Evolutionary conservation across 345 rosid genomes (phyloP).

Genomic region (Linum lewisii): DNA sequence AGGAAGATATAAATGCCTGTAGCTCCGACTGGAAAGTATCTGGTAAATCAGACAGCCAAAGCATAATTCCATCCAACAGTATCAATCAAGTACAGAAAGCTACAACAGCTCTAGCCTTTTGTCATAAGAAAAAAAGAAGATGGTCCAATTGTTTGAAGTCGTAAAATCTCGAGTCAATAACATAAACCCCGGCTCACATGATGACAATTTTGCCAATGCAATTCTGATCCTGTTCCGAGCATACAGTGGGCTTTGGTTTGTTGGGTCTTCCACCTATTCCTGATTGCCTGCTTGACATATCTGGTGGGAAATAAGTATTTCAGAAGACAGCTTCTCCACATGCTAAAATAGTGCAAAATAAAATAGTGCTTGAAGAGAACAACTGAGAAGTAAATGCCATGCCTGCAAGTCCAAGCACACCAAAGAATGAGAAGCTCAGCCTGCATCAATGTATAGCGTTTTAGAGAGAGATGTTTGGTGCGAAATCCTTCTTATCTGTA

Average conservation of each 20-base stretch:
- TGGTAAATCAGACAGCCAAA: slow-evolving; percentile 18
- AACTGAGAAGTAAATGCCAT: slow-evolving; percentile 72
- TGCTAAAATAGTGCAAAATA: background rate
- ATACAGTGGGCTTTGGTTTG: slow-evolving; percentile 58
- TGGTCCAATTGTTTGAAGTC: too few relatives aligned
- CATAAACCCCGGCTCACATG: too few relatives aligned
- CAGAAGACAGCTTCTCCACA: background rate
- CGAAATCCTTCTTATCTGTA: too few relatives aligned
- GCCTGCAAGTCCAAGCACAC: slow-evolving; percentile 95
- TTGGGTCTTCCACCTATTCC: slow-evolving; percentile 88
- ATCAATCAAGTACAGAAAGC: background rate
- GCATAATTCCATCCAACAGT: background rate
- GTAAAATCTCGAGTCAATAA: too few relatives aligned
- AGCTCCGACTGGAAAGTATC: slow-evolving; percentile 58
- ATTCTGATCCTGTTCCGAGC: slow-evolving; percentile 79
- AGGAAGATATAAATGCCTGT: slow-evolving; percentile 53
- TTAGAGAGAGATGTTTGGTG: too few relatives aligned
- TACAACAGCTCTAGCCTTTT: slow-evolving; percentile 7
- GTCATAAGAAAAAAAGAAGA: too few relatives aligned
- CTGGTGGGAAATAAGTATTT: slow-evolving; percentile 27
- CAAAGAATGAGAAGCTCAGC: slow-evolving; percentile 76
- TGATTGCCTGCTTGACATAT: slow-evolving; percentile 43
- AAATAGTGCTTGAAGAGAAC: slow-evolving; percentile 29
- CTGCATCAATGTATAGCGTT: slow-evolving; percentile 48
- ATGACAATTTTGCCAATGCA: slow-evolving; percentile 45